Conservation (phyloP, 2,329 filamentous ascomycete genomes). For the Xylaria polymorpha region DNA sequence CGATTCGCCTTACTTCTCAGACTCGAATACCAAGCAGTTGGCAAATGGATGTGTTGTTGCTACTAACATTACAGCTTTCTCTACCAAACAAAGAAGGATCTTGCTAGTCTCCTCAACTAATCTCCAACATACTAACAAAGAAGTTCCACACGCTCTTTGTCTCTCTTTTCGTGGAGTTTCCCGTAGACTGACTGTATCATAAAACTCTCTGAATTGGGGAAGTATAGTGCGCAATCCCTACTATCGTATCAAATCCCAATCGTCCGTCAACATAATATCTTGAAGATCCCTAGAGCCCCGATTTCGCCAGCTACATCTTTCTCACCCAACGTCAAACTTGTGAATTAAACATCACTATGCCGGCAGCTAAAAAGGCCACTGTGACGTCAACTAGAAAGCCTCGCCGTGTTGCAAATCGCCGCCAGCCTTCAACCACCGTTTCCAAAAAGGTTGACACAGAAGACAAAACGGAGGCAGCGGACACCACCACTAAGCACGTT, state of each 20-base stretch:
- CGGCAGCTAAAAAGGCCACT: background rate
- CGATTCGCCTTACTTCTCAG: background rate
- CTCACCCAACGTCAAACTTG: background rate
- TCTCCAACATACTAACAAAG: background rate
- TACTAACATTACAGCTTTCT: background rate
- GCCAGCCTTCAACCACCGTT: background rate
- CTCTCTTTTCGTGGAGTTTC: background rate
- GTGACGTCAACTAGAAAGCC: background rate
- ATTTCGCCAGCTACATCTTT: background rate
- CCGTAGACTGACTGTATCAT: background rate
- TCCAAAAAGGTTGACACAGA: background rate
- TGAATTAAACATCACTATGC: background rate
- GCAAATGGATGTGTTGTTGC: background rate
- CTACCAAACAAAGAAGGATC: background rate
- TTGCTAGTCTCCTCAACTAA: background rate
- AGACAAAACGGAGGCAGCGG: background rate
- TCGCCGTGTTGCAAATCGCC: background rate
- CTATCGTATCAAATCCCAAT: background rate
- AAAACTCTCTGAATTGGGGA: background rate
- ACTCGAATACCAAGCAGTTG: background rate
- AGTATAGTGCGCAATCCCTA: background rate
- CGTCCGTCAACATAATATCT: background rate
- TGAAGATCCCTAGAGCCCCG: background rate
- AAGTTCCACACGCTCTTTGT: background rate
- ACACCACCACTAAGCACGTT: background rate